phyloP scores from a whole-genome alignment of 345 rosid genomes.

The Euphorbia peplus region DNA sequence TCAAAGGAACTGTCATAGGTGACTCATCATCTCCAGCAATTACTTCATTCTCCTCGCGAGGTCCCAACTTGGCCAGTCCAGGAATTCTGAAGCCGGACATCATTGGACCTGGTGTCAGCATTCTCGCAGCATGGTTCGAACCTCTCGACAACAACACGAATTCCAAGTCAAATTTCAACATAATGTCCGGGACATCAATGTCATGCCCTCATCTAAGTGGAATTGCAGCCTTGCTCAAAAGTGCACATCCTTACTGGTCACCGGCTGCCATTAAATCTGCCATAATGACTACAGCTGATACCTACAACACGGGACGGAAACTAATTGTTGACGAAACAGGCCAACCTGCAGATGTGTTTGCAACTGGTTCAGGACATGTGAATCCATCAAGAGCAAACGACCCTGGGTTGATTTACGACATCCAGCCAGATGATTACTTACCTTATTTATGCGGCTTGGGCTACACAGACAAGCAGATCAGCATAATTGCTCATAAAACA shows the following conservation, averaged over 20 bases:
- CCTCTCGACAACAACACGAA: constrained; percentile 8
- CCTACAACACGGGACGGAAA: neutral
- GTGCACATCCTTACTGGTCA: constrained; percentile 48
- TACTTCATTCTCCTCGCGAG: constrained; percentile 15
- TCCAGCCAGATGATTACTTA: constrained; percentile 20
- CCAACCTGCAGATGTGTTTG: constrained; percentile 37
- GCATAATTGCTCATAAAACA: constrained; percentile 3
- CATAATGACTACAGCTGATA: constrained; percentile 41
- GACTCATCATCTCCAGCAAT: neutral
- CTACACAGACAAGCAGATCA: constrained; percentile 5
- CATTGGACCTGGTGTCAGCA: constrained; percentile 24
- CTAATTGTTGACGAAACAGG: constrained; percentile 15
- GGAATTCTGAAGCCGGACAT: constrained; percentile 28
- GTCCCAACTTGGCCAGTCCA: constrained; percentile 19
- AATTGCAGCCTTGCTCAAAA: constrained; percentile 51
- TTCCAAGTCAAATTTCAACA: constrained; percentile 5
- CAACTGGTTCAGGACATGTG: constrained; percentile 47
- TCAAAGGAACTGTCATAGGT: constrained; percentile 14
- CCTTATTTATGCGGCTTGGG: constrained; percentile 20
- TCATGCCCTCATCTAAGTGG: constrained; percentile 56
- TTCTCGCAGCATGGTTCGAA: constrained; percentile 15
- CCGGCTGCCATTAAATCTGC: constrained; percentile 68
- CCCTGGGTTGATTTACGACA: constrained; percentile 49
- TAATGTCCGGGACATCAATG: constrained; percentile 61
- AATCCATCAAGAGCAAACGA: constrained; percentile 38